Conservation (phyloP, 1,284 basidiomycete genomes). For the Pulchroboletus neoregius region DNA sequence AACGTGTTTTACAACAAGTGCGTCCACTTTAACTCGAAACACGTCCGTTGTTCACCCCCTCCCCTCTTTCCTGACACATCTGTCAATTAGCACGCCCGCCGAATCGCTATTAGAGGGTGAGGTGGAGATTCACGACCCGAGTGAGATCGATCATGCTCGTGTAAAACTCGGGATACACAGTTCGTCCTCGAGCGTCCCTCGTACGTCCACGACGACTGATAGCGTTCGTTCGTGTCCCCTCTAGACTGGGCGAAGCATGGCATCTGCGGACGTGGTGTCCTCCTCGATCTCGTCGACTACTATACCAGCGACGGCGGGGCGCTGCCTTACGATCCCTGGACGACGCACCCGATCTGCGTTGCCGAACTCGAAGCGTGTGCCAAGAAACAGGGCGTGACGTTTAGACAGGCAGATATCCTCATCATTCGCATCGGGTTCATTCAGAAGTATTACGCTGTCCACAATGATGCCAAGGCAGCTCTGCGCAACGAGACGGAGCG, state of each 20-base stretch:
- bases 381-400: constrained; percentile 54
- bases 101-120: constrained; percentile 45
- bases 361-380: constrained; percentile 62
- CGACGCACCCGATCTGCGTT: constrained; percentile 53
- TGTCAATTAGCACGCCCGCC: constrained; percentile 41
- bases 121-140: constrained; percentile 46
- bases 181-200: constrained; percentile 31
- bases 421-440: constrained; percentile 64
- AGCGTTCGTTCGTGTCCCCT: neutral
- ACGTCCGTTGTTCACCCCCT: neutral
- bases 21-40: neutral
- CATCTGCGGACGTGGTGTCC: constrained; percentile 66
- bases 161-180: constrained; percentile 65
- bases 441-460: constrained; percentile 48
- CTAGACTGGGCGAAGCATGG: constrained; percentile 74
- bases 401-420: constrained; percentile 58
- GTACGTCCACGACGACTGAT: neutral
- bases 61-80: no score
- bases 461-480: constrained; percentile 45
- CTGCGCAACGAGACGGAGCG: constrained; percentile 44
- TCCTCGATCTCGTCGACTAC: constrained; percentile 63
- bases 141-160: constrained; percentile 45
- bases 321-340: constrained; percentile 65
- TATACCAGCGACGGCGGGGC: constrained; percentile 41
- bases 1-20: constrained; percentile 65